Percentiles rank a stretch among this genome's conserved stretches.
Evolutionary conservation across 1,284 basidiomycete species (phyloP).

Genomic region (Trametes polyzona): DNA sequence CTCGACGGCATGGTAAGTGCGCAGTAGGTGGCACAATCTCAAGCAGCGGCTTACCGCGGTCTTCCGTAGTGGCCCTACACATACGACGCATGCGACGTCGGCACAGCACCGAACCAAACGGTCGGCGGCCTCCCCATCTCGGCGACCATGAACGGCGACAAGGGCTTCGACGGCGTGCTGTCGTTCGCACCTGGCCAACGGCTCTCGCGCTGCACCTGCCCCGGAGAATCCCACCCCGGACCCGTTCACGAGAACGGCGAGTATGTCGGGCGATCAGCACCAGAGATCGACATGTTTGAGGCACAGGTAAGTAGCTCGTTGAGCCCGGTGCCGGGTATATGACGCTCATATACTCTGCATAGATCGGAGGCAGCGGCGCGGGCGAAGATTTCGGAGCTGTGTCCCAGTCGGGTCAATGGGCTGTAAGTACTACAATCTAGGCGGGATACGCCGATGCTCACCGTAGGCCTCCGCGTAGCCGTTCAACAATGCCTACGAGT

Average conservation of each 20-base stretch:
- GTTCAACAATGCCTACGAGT: conserved; percentile 48
- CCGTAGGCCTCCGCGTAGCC: conserved; percentile 38
- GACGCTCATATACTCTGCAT: conserved; percentile 28
- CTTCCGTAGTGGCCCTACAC: conserved; percentile 58
- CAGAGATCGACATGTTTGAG: conserved; percentile 86
- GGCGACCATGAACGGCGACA: conserved; percentile 43
- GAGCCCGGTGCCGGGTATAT: too few relatives aligned
- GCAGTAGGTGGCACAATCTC: not conserved
- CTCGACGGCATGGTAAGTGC: conserved; percentile 53
- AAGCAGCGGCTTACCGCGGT: not conserved
- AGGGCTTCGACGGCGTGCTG: conserved; percentile 37
- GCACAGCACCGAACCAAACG: conserved; percentile 57
- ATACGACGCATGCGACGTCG: conserved; percentile 59
- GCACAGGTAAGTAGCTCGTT: conserved; percentile 23
- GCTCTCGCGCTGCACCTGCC: conserved; percentile 82
- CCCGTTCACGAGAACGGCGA: conserved; percentile 59
- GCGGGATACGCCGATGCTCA: not conserved
- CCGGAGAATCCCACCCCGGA: conserved; percentile 80
- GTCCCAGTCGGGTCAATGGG: conserved; percentile 52
- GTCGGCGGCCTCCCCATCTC: conserved; percentile 41
- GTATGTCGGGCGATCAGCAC: conserved; percentile 76
- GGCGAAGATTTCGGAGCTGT: conserved; percentile 38
- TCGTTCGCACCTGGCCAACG: conserved; percentile 80
- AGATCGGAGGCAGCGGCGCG: conserved; percentile 4
- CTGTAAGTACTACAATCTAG: conserved; percentile 31